Base-by-base conservation (phyloP, 2,329 filamentous ascomycete species). In the Erysiphe pulchra region DNA sequence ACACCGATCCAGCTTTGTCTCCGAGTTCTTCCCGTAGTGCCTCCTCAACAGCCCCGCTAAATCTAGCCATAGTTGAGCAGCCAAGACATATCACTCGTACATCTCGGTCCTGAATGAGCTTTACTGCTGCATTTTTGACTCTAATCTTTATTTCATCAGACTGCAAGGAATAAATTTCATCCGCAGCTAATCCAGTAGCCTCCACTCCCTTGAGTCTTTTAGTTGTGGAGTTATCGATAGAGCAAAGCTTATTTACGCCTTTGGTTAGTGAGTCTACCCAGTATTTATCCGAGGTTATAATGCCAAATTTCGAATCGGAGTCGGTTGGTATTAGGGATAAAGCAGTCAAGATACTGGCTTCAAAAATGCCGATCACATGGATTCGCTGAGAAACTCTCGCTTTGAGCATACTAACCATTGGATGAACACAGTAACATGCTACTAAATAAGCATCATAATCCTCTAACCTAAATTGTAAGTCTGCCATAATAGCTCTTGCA, bases 1-100 rank as follows among this genome's bases (percentile, higher is more conserved):
- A 71, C 4, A 92, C 54, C 14, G 33, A 36, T 34, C n/a, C 24
- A 28, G 39, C 65, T 11, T 67, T 61, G n/a, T 67, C 59, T 1
- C 80, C 80, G 47, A 78, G 67, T 44, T 71, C 66, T 47, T 80
- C 73, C 0, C 70, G 55, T 33, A 80, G 79, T 0, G 78, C 78
- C 39, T 71, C 67, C 32, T 77, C 69, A 36, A 94, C 84, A 48
- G 77, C 77, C 37, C 73, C 66, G 53, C 90, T 80, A 62, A 94
- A 69, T 0, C 85, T 86, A 1, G 78, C 77, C 86, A 94, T 93
- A 0, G 85, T 86, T 2, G 82, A 86, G 59, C 86, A 94, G 0
- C 86, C 86, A 65, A 94, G 70, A 55, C 83, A 80, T 8, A 94
- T 72, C 20, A 76, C 80, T 4, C 67, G 65, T 0, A 86, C 70